Base-by-base conservation (phyloP, 495 filamentous ascomycete genomes). In the Pyrenopolyporus hunteri region DNA sequence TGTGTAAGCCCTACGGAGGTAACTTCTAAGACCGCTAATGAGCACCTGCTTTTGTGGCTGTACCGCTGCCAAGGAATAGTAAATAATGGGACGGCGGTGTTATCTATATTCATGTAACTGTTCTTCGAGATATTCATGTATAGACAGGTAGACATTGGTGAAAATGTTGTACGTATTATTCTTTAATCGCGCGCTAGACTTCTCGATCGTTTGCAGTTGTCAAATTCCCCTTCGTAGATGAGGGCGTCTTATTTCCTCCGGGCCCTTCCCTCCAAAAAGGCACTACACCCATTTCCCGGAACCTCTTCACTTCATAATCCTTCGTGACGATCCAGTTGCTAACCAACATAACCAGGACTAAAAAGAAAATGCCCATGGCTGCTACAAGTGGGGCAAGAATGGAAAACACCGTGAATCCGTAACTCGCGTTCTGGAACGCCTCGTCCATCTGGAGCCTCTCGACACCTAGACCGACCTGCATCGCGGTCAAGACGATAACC, bases 401-500 rank as follows among this genome's bases (percentile, higher is more conserved):
- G 1, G 78, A 75, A 57, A 84, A 85, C 0, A 86, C 67, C 4
- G 78, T 76, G 59, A 87, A 84, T 0, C 81, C 83, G 63, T 80
- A 84, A 1, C 78, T 77, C 2, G 70, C 78, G 22, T 61, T 43
- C 48, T 80, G 74, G 57, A 86, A 86, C 1, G 72, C 22, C 4
- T 51, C 31, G 53, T 75, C 79, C 0, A 51, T 29, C 5, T 66
- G 29, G 0, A 86, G 69, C 2, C 47, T 49, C 1, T 72, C 69
- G 0, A 80, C 81, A 5, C 73, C 76, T 0, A 84, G 70, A 0
- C 83, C 85, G 33, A 86, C 83, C 60, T 86, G 84, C 78, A 87
- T 82, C 22, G 83, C 84, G 0, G 78, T 76, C 47, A 86, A 69
- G 4, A 83, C 79, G 6, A 85, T 64, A n/a, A 73, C 78, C 16